phyloP scores from a whole-genome alignment of 495 filamentous ascomycete genomes.

The Filosporella fistucella region DNA sequence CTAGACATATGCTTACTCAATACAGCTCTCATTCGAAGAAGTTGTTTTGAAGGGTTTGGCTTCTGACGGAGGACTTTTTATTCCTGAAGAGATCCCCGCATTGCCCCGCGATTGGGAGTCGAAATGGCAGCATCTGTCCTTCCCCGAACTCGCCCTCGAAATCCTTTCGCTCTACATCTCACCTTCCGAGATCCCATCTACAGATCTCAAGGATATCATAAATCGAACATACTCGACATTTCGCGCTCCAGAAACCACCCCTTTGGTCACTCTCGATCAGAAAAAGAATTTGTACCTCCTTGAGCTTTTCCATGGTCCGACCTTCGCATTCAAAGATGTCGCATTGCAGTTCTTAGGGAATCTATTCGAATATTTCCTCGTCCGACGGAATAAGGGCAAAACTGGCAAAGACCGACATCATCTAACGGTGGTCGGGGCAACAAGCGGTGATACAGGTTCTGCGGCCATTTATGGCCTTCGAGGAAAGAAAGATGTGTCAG shows the following conservation, averaged over 20 bases:
- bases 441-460: constrained; percentile 89
- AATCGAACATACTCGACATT: constrained; percentile 80
- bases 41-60: constrained; percentile 91
- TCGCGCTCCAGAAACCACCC: constrained; percentile 67
- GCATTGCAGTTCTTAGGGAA: constrained; percentile 91
- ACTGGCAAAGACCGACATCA: constrained; percentile 70
- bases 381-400: constrained; percentile 74
- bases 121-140: constrained; percentile 72
- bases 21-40: constrained; percentile 82
- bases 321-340: constrained; percentile 91
- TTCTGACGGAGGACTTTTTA: constrained; percentile 82
- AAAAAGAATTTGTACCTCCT: constrained; percentile 73
- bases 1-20: constrained; percentile 17
- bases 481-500: constrained; percentile 93
- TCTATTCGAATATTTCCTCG: constrained; percentile 92
- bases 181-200: constrained; percentile 68
- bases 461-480: constrained; percentile 95
- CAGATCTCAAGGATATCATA: constrained; percentile 79
- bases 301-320: constrained; percentile 97
- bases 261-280: constrained; percentile 60
- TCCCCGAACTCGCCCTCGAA: constrained; percentile 71
- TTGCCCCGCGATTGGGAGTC: constrained; percentile 58
- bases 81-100: constrained; percentile 75
- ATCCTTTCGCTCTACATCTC: constrained; percentile 81
- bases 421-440: constrained; percentile 86